Conservation (phyloP, 306 rosid genomes). For the Cucumis sativus region Cucumber_9930_V3 NC_026656.2:1487501-1488000, state of each 20-base stretch:
- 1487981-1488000: background rate
- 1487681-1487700: background rate
- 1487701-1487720: background rate
- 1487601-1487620: too few species aligned
- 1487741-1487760: background rate
- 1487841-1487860: background rate
- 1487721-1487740: background rate
- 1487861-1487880: too few species aligned
- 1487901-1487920: background rate
- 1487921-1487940: background rate
- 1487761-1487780: background rate
- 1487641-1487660: background rate
- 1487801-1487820: background rate
- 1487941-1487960: too few species aligned
- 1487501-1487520: background rate
- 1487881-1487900: background rate
- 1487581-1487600: too few species aligned
- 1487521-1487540: background rate
- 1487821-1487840: background rate
- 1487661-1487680: background rate
- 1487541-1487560: background rate
- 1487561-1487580: too few species aligned
- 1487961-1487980: background rate
- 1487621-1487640: rapidly evolving
- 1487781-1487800: background rate